phyloP scores from a whole-genome alignment of 2,329 filamentous ascomycete genomes.

The Penicillium vulpinum region DNA sequence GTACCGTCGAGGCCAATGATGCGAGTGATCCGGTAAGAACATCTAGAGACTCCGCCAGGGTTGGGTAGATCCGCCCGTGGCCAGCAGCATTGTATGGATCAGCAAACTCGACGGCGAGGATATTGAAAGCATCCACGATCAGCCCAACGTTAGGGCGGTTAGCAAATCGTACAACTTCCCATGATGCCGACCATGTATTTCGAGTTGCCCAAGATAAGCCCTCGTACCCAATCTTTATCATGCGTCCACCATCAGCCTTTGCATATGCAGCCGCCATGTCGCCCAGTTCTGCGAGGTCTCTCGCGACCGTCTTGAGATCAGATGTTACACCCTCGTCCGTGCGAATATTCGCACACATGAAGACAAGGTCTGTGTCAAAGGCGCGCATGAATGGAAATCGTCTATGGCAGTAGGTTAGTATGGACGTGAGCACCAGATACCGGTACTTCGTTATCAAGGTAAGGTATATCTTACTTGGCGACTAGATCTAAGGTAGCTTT shows the following conservation, averaged over 20 bases:
- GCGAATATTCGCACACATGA: conserved; percentile 38
- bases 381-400: conserved; percentile 40
- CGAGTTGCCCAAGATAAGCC: conserved; percentile 35
- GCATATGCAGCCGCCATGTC: conserved; percentile 33
- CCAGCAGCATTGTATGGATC: conserved; percentile 32
- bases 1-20: conserved; percentile 26
- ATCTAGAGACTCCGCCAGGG: conserved; percentile 28
- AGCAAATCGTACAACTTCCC: conserved; percentile 35
- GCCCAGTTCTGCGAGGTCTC: conserved; percentile 34
- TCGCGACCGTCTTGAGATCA: conserved; percentile 32
- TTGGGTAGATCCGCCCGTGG: conserved; percentile 32
- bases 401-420: not conserved
- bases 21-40: conserved; percentile 28
- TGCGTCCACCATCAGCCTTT: conserved; percentile 27
- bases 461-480: conserved; percentile 17
- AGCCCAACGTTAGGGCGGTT: conserved; percentile 35
- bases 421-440: not conserved
- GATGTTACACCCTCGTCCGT: conserved; percentile 32
- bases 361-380: conserved; percentile 38
- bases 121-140: conserved; percentile 36
- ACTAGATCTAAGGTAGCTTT: conserved; percentile 27
- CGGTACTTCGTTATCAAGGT: not conserved
- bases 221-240: conserved; percentile 36
- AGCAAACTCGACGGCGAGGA: conserved; percentile 36
- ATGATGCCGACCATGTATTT: conserved; percentile 37